phyloP scores from a whole-genome alignment of 345 rosid genomes.

The Citrus sinensis region DVS_A1.0 CM039163.1:38072501-38073000 shows the following conservation, averaged over 20 bases:
- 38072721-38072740: background rate
- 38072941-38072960: background rate
- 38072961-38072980: background rate
- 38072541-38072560: background rate
- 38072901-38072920: background rate
- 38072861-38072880: background rate
- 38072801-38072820: background rate
- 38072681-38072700: background rate
- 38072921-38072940: conserved; percentile 6
- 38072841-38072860: background rate
- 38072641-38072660: background rate
- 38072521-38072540: background rate
- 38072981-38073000: background rate
- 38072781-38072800: background rate
- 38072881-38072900: background rate
- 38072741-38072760: background rate
- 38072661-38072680: background rate
- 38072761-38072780: too few species aligned
- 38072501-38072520: background rate
- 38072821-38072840: background rate
- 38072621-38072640: background rate
- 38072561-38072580: background rate
- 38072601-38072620: background rate
- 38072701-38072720: background rate
- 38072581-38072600: background rate